phyloP scores from a whole-genome alignment of 768 basidiomycete genomes.

The Daedaleopsis sinensis region DNA sequence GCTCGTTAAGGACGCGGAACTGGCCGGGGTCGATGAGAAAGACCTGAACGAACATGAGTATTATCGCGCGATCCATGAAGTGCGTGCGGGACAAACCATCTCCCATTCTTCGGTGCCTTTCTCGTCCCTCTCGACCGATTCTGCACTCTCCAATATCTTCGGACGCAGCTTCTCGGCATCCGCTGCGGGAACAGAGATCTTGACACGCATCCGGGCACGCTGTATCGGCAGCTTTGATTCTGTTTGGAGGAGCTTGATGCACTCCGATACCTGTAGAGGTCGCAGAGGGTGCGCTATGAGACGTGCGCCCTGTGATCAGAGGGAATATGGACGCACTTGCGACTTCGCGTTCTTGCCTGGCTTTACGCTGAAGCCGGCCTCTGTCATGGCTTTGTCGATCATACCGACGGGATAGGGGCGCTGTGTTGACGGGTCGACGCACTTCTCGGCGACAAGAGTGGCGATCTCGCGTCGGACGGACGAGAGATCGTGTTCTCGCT shows the following conservation, averaged over 20 bases:
- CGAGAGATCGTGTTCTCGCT: constrained; percentile 87
- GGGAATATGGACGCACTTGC: constrained; percentile 56
- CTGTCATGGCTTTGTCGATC: constrained; percentile 97
- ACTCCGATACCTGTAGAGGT: constrained; percentile 75
- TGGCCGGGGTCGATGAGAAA: constrained; percentile 92
- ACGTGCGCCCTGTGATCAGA: not conserved
- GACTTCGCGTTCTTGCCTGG: constrained; percentile 90
- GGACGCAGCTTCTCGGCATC: constrained; percentile 73
- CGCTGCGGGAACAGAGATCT: constrained; percentile 67
- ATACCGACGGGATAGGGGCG: constrained; percentile 91
- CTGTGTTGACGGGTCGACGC: constrained; percentile 90
- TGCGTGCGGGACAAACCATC: constrained; percentile 56
- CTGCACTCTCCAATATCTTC: constrained; percentile 70
- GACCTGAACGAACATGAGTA: constrained; percentile 52
- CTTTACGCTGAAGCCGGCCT: constrained; percentile 91
- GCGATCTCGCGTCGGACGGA: constrained; percentile 89
- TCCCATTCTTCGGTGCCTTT: constrained; percentile 80
- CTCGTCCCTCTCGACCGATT: constrained; percentile 85
- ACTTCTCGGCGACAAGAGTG: constrained; percentile 92
- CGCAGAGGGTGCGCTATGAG: constrained; percentile 1
- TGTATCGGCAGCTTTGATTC: constrained; percentile 90
- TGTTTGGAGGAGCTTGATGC: constrained; percentile 80
- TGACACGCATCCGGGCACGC: constrained; percentile 90
- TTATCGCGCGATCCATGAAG: not conserved
- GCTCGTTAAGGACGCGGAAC: constrained; percentile 86